These are phyloP conservation scores for Crithidia expoeki DNA, from an alignment of 208 protist genomes.

Conservation along the genomic window DNA sequence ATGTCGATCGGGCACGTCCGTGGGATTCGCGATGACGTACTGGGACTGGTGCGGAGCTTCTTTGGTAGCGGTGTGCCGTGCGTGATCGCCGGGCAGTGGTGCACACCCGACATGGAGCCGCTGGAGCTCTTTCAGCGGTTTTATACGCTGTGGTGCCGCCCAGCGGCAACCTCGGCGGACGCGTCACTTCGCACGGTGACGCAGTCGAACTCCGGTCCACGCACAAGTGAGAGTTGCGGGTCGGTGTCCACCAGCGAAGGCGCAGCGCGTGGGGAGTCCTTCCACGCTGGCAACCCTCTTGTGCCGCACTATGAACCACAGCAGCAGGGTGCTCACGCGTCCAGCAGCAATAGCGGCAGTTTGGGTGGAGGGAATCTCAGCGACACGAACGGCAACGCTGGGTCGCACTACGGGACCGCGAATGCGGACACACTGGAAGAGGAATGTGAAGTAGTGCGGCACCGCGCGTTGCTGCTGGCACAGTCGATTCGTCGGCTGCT, in stretches of 20 bases:
- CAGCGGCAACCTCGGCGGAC: slow-evolving; percentile 6
- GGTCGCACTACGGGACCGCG: background rate
- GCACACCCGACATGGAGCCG: slow-evolving; percentile 90
- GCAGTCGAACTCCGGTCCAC: background rate
- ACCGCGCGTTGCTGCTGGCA: slow-evolving; percentile 65
- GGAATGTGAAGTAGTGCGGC: slow-evolving; percentile 20
- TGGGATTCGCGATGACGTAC: slow-evolving; percentile 60
- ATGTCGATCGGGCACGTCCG: slow-evolving; percentile 50
- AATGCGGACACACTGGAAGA: slow-evolving; percentile 10
- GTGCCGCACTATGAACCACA: background rate
- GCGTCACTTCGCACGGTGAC: slow-evolving; percentile 3
- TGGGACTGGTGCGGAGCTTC: slow-evolving; percentile 74
- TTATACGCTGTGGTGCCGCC: slow-evolving; percentile 58
- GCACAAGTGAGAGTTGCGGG: background rate
- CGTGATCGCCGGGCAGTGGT: slow-evolving; percentile 86
- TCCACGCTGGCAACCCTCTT: too few species aligned
- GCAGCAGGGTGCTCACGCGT: background rate
- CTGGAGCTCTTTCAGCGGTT: slow-evolving; percentile 76
- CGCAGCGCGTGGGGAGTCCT: background rate
- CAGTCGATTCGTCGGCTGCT: slow-evolving; percentile 70
- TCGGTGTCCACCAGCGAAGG: background rate
- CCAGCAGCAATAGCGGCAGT: background rate
- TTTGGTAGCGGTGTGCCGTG: slow-evolving; percentile 76
- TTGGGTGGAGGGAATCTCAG: background rate
- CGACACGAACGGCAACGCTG: background rate